Conservation (phyloP, 1,284 basidiomycete genomes). For the Puccinia triticina region DNA sequence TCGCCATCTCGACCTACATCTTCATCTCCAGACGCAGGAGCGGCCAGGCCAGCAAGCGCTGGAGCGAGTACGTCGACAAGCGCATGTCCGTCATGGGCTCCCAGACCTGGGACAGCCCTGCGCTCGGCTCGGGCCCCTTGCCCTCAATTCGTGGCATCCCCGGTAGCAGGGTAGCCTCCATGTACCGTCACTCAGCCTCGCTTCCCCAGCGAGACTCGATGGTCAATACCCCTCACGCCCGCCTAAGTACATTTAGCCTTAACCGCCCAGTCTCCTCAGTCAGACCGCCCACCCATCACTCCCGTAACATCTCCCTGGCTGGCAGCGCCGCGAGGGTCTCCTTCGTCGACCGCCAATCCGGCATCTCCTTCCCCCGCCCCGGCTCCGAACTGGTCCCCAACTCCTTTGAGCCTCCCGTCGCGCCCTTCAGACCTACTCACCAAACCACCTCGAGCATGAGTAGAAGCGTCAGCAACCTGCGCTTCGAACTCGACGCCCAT, state of each 20-base stretch:
- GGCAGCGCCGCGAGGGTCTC: not conserved
- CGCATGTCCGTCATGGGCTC: conserved; percentile 34
- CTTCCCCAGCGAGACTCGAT: conserved; percentile 2
- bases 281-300: conserved; percentile 6
- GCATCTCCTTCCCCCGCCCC: not conserved
- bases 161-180: conserved; percentile 30
- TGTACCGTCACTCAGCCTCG: conserved; percentile 47
- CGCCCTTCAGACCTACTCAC: not conserved
- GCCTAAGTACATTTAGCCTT: not conserved
- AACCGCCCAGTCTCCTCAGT: not conserved
- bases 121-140: not conserved
- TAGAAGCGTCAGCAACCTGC: conserved; percentile 21
- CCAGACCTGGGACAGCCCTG: conserved; percentile 27
- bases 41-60: conserved; percentile 45
- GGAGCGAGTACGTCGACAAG: conserved; percentile 47
- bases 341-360: conserved; percentile 11
- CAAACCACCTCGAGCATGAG: not conserved
- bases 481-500: conserved; percentile 21
- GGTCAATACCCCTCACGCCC: not conserved
- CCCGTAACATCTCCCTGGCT: conserved; percentile 2
- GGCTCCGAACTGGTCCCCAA: not conserved
- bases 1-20: conserved; percentile 26
- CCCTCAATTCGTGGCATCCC: conserved; percentile 3
- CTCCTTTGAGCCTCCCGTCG: not conserved
- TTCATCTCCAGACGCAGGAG: conserved; percentile 35